Evolutionary conservation across 1,284 basidiomycete genomes (phyloP).

Genomic region (Omphalotus olearius): DNA sequence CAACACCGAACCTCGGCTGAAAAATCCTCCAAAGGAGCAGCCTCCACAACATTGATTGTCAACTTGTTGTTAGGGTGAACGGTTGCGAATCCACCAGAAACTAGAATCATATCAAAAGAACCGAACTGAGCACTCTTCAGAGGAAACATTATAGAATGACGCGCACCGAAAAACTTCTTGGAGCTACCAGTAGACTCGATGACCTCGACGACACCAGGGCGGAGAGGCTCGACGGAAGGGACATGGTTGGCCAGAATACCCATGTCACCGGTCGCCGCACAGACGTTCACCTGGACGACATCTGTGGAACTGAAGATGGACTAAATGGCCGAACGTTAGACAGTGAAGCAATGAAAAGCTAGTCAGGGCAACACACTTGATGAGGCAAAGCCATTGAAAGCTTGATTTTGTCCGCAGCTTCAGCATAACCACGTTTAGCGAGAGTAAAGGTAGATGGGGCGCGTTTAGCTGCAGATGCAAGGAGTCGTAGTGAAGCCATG

Average conservation of each 20-base stretch:
- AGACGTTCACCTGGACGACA: constrained; percentile 91
- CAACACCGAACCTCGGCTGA: constrained; percentile 67
- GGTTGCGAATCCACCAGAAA: constrained; percentile 95
- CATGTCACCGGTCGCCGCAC: constrained; percentile 96
- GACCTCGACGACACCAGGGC: constrained; percentile 91
- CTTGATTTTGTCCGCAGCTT: constrained; percentile 81
- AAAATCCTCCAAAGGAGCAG: constrained; percentile 89
- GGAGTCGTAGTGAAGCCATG: constrained; percentile 75
- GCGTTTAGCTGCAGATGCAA: constrained; percentile 60
- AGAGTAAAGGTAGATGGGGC: constrained; percentile 47
- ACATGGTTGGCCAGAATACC: constrained; percentile 98
- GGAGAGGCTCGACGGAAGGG: constrained; percentile 87
- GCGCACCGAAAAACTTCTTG: constrained; percentile 96
- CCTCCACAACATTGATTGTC: constrained; percentile 97
- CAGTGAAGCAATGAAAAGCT: not conserved
- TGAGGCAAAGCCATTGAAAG: constrained; percentile 91
- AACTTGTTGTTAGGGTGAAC: constrained; percentile 97
- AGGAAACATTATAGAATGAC: not conserved
- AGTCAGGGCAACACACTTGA: constrained; percentile 58
- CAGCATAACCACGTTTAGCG: constrained; percentile 82
- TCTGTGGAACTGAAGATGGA: constrained; percentile 83
- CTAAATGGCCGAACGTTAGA: constrained; percentile 37
- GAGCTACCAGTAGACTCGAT: constrained; percentile 73
- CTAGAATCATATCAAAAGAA: constrained; percentile 36
- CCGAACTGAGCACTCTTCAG: not conserved